Evolutionary conservation across 2,329 filamentous ascomycete genomes (phyloP).

Genomic region (Colletotrichum camelliae): DNA sequence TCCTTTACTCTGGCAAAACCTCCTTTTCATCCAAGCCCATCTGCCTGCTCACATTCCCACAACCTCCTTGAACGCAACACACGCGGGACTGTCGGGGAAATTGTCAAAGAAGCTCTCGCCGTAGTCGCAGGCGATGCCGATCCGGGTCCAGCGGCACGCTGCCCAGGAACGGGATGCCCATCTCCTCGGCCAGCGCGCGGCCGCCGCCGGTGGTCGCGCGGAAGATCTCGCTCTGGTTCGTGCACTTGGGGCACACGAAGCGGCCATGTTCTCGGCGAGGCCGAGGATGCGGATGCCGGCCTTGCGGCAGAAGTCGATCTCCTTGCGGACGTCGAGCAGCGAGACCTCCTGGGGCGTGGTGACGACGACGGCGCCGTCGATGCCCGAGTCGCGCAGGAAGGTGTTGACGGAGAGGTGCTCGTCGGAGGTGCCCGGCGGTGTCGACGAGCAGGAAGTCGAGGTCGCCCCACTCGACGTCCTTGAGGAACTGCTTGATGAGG

Average conservation of each 20-base stretch:
- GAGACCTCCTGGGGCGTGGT: conserved; percentile 96
- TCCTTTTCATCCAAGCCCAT: conserved; percentile 67
- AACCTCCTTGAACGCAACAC: conserved; percentile 79
- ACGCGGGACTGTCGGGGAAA: conserved; percentile 92
- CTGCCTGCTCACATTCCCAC: conserved; percentile 73
- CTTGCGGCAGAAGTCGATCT: conserved; percentile 97
- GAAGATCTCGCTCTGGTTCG: conserved; percentile 84
- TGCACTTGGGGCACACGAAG: conserved; percentile 94
- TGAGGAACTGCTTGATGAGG: conserved; percentile 95
- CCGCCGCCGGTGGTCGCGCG: conserved; percentile 90
- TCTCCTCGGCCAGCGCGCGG: conserved; percentile 79
- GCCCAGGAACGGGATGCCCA: conserved; percentile 87
- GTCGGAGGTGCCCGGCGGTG: conserved; percentile 93
- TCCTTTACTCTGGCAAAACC: conserved; percentile 47
- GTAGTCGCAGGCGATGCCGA: conserved; percentile 96
- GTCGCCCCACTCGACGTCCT: conserved; percentile 97
- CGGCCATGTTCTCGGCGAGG: conserved; percentile 96
- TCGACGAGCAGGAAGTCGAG: conserved; percentile 93
- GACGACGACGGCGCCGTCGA: conserved; percentile 91
- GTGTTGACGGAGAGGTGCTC: conserved; percentile 95
- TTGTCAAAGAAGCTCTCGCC: conserved; percentile 97
- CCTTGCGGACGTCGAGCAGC: conserved; percentile 91
- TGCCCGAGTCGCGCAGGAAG: conserved; percentile 87
- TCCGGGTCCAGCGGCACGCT: conserved; percentile 90
- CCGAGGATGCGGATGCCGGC: conserved; percentile 88